A percentile compares a stretch with the other conserved stretches of the same genome.
Conservation (phyloP, 495 filamentous ascomycete species). For the Platismatia glauca region DNA sequence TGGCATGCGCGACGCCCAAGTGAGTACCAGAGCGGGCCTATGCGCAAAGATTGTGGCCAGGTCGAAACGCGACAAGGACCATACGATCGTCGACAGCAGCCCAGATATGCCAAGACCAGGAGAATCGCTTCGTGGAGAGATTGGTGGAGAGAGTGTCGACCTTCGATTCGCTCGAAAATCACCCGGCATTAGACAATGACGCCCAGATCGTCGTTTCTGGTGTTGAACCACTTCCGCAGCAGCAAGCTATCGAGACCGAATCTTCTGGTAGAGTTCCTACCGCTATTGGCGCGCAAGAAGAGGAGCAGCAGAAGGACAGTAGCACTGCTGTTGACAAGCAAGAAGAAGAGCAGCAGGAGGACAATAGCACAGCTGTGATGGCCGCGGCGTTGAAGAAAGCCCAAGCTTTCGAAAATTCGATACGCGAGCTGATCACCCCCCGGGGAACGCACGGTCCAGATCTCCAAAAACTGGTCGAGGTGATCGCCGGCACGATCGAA, state of each 20-base stretch:
- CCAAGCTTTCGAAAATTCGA: background rate
- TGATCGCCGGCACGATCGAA: background rate
- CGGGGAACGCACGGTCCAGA: background rate
- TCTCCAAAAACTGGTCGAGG: background rate
- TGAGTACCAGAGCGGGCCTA: slow-evolving; percentile 50
- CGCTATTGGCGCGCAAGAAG: no score
- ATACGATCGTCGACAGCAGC: slow-evolving; percentile 45
- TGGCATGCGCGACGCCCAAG: background rate
- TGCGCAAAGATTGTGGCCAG: slow-evolving; percentile 46
- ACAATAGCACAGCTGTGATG: background rate
- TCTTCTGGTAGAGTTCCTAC: no score
- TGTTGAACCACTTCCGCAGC: no score
- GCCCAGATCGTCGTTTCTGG: no score
- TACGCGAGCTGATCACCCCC: background rate
- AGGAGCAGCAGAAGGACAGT: no score
- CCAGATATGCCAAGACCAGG: slow-evolving; percentile 21
- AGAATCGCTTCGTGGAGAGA: no score
- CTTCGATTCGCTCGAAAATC: no score
- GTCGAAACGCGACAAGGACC: slow-evolving; percentile 42
- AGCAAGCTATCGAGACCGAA: no score
- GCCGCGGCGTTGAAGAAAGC: background rate
- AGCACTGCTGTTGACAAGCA: no score
- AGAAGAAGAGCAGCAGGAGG: background rate
- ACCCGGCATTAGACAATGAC: no score
- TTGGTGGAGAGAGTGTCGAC: no score